Base-by-base conservation (phyloP, 1,139 yeast species). In the Meyerozyma carpophila region DNA sequence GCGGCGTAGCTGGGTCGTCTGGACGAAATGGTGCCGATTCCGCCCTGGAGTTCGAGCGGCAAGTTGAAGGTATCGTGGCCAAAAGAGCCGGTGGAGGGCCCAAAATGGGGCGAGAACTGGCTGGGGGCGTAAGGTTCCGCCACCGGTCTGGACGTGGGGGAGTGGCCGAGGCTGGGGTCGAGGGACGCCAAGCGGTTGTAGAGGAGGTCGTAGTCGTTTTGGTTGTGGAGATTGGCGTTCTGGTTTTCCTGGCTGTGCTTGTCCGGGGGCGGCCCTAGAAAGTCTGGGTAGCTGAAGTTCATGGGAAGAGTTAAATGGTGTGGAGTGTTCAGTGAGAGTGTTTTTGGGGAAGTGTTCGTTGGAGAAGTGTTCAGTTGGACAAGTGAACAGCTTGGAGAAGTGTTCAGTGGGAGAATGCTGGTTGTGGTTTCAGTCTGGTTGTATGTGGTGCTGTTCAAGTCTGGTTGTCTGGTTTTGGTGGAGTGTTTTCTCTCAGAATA, bases 1-100 rank as follows among this genome's bases (percentile, higher is more conserved):
- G 86, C 86, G 6, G 85, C 81, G 53, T 77, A 81, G 46, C 81
- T 72, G 28, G 86, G 86, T 58, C 87, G 69, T 59, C 87, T 69
- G 8, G 83, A 75, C 25, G 79, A 75, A 37, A 81, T 80, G 46
- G 71, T 79, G 13, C 81, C 79, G 3, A 81, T 67, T 0, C 87
- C 87, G 29, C 86, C 85, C 59, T 80, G 85, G 39, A 81, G 65
- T 51, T 81, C 86, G 8, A 66, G 48, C 0, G 87, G 86, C 45
- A 81, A 64, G 47, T 65, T 70, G 59, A 81, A 80, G 44, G 61
- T 47, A 47, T 62, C 59, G 8, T 39, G 40, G 37, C 37, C 37
- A 34, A 34, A 21, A n/a, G 21, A n/a, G 14, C 26, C 37, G 14
- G 5, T 34, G 7, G 37, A 20, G 5, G 37, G 16, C 2, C 38